These are phyloP conservation scores for Syncephalis fuscata DNA, from an alignment of 371 early-diverging fungal genomes.

Conservation along the genomic window DNA sequence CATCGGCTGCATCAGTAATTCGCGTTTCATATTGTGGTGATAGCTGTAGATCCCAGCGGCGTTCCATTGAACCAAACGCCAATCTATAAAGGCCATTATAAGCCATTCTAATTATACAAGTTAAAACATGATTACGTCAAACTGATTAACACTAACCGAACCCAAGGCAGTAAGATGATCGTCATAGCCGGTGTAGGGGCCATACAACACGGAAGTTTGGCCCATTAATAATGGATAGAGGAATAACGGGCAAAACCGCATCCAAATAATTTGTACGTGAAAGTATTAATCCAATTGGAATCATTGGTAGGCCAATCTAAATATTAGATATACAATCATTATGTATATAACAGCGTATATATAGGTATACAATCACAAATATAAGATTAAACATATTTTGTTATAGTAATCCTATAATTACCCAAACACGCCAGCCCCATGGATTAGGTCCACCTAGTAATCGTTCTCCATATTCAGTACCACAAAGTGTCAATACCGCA, in stretches of 20 bases:
- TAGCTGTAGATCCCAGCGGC: conserved; percentile 12
- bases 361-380: neutral
- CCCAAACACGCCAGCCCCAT: conserved; percentile 51
- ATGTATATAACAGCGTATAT: too few species aligned
- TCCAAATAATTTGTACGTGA: conserved; percentile 29
- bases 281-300: conserved; percentile 38
- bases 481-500: conserved; percentile 46
- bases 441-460: conserved; percentile 33
- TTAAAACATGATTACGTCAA: neutral
- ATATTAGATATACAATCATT: too few species aligned
- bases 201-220: conserved; percentile 23
- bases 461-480: conserved; percentile 38
- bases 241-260: conserved; percentile 28
- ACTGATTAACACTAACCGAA: conserved; percentile 11
- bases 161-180: conserved; percentile 35
- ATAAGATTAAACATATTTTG: neutral
- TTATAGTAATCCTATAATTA: too few species aligned
- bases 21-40: conserved; percentile 11
- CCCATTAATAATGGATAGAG: conserved; percentile 20
- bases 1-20: neutral
- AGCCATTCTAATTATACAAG: conserved; percentile 14
- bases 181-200: conserved; percentile 34
- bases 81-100: conserved; percentile 26
- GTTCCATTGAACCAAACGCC: conserved; percentile 13
- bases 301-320: conserved; percentile 29